A percentile compares a stretch with the other conserved stretches of the same genome.
These are phyloP conservation scores for Acanthamoeba quina DNA, from an alignment of 208 protist species.

Conservation along the genomic window DNA sequence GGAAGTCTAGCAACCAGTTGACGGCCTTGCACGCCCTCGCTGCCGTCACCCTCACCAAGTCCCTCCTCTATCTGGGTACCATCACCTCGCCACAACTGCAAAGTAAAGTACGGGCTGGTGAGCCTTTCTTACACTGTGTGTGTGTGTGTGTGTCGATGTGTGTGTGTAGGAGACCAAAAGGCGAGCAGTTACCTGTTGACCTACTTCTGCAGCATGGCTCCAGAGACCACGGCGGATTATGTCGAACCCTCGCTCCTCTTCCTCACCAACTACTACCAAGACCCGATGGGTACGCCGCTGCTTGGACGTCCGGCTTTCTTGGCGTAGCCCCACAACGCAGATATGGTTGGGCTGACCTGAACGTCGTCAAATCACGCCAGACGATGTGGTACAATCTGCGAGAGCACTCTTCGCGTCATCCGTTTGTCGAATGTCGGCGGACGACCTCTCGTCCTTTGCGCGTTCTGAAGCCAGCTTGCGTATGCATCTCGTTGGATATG, in stretches of 20 bases:
- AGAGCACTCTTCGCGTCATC: not conserved
- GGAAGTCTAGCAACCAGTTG: not conserved
- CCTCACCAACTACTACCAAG: constrained; percentile 48
- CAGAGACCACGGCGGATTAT: not conserved
- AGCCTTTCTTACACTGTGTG: not conserved
- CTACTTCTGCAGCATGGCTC: constrained; percentile 34
- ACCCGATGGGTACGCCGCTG: constrained; percentile 12
- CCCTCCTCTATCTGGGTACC: not conserved
- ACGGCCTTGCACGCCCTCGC: constrained; percentile 36
- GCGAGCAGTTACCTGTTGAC: constrained; percentile 25
- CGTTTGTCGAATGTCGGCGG: not conserved
- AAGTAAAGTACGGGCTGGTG: not conserved
- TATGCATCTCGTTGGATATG: not conserved
- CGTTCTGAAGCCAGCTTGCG: constrained; percentile 8
- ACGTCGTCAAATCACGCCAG: not conserved
- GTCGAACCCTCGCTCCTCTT: constrained; percentile 46
- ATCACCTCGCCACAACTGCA: not conserved
- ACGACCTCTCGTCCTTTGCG: constrained; percentile 12
- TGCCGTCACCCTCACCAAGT: constrained; percentile 9
- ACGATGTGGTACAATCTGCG: constrained; percentile 44
- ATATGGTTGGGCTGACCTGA: not conserved
- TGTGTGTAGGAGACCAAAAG: not conserved
- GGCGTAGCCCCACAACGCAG: not conserved
- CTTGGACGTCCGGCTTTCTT: not conserved
- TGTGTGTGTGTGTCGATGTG: not conserved